Conservation (phyloP, 1,284 basidiomycete species). For the Irpex sp. region DNA sequence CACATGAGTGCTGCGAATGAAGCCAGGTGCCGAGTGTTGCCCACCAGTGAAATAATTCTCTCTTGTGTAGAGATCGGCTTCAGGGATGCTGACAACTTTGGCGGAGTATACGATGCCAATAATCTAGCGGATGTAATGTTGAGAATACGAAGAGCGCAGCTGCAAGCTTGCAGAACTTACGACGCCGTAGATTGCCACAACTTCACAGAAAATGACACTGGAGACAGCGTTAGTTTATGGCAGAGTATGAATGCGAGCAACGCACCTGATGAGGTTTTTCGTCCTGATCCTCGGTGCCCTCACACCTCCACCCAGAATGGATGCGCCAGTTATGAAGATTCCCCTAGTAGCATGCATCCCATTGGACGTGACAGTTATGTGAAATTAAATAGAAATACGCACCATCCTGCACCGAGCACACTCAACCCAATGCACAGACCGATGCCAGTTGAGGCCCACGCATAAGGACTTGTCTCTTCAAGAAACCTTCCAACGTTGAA, state of each 20-base stretch:
- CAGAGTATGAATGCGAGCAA: slow-evolving; percentile 1
- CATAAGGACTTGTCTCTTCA: slow-evolving; percentile 90
- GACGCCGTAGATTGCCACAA: slow-evolving; percentile 94
- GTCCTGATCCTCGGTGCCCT: slow-evolving; percentile 92
- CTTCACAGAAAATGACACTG: slow-evolving; percentile 99
- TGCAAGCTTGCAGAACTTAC: slow-evolving; percentile 43
- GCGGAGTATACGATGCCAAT: slow-evolving; percentile 93
- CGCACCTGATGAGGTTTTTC: slow-evolving; percentile 95
- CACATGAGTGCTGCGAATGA: neutral
- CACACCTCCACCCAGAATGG: slow-evolving; percentile 95
- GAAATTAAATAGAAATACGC: slow-evolving; percentile 26
- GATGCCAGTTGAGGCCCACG: slow-evolving; percentile 90
- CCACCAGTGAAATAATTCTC: slow-evolving; percentile 89
- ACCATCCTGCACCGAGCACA: slow-evolving; percentile 96
- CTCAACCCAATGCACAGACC: slow-evolving; percentile 93
- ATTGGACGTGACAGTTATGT: neutral
- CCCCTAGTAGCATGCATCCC: slow-evolving; percentile 69
- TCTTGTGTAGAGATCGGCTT: slow-evolving; percentile 67
- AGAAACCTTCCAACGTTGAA: slow-evolving; percentile 94
- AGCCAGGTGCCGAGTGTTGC: slow-evolving; percentile 14
- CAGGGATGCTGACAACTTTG: slow-evolving; percentile 63
- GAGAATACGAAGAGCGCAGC: neutral
- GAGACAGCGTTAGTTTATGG: neutral
- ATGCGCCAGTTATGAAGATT: slow-evolving; percentile 94
- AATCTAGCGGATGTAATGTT: slow-evolving; percentile 47